Conservation (phyloP, 106 monocot species). For the Phalaenopsis equestris region DNA sequence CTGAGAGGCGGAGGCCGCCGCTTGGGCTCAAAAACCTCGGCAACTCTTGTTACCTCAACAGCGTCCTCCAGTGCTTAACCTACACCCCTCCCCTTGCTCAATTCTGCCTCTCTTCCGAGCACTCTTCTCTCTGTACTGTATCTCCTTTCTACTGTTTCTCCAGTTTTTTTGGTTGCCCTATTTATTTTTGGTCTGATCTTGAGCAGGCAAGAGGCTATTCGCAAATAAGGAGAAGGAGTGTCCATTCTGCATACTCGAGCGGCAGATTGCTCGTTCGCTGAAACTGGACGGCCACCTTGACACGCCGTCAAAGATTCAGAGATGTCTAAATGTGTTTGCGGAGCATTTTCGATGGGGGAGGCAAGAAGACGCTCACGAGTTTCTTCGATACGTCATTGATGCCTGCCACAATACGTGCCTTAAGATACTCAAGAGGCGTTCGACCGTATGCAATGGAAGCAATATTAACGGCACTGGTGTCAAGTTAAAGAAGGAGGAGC, state of each 20-base stretch:
- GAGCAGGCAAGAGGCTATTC: slow-evolving; percentile 40
- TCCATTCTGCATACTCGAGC: slow-evolving; percentile 85
- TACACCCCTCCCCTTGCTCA: slow-evolving; percentile 93
- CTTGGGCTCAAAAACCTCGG: slow-evolving; percentile 88
- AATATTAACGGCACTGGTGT: slow-evolving; percentile 5
- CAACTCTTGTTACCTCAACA: slow-evolving; percentile 94
- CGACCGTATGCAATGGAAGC: slow-evolving; percentile 2
- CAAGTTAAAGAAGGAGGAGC: neutral
- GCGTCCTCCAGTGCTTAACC: slow-evolving; percentile 93
- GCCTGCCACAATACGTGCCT: slow-evolving; percentile 71
- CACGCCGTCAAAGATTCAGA: slow-evolving; percentile 60
- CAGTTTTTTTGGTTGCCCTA: neutral
- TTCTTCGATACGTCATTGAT: slow-evolving; percentile 89
- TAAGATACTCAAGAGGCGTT: slow-evolving; percentile 35
- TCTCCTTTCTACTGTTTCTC: neutral
- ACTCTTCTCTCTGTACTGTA: slow-evolving; percentile 64
- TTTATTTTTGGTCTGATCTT: neutral
- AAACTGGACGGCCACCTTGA: slow-evolving; percentile 48
- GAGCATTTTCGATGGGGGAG: slow-evolving; percentile 85
- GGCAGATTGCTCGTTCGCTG: slow-evolving; percentile 63
- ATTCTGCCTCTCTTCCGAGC: slow-evolving; percentile 66
- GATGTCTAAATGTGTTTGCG: slow-evolving; percentile 57
- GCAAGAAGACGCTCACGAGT: slow-evolving; percentile 97
- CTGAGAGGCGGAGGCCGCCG: slow-evolving; percentile 44
- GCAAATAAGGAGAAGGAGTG: slow-evolving; percentile 58